Evolutionary conservation across 176 grass and related monocot genomes (phyloP).

Genomic region (Pharus latifolius): DNA sequence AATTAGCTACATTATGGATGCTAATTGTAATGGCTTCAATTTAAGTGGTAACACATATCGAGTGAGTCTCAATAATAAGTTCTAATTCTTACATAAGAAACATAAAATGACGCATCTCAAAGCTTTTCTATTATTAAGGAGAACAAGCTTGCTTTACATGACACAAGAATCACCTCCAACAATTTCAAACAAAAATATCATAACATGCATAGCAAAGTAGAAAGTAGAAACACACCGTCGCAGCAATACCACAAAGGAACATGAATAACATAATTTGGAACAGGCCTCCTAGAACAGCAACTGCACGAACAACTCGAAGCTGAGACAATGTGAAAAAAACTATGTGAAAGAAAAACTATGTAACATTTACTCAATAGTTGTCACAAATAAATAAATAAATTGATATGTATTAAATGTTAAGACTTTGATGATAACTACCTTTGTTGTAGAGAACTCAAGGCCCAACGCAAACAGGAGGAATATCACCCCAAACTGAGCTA

Average conservation of each 20-base stretch:
- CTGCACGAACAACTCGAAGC: constrained; percentile 90
- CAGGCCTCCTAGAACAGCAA: constrained; percentile 91
- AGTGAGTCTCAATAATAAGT: too few relatives aligned
- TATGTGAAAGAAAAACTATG: too few relatives aligned
- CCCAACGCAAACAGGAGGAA: constrained; percentile 98
- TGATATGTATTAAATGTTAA: constrained; percentile 1
- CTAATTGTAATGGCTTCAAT: too few relatives aligned
- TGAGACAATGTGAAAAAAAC: constrained; percentile 31
- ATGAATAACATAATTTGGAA: constrained; percentile 95
- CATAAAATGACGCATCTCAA: too few relatives aligned
- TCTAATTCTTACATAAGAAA: too few relatives aligned
- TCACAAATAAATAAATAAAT: too few relatives aligned
- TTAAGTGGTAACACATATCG: too few relatives aligned
- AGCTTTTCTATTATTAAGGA: too few relatives aligned
- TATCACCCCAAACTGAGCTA: constrained; percentile 99
- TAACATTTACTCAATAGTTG: too few relatives aligned
- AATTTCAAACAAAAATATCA: neutral
- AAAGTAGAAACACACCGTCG: constrained; percentile 67
- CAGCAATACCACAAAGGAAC: constrained; percentile 94
- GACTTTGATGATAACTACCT: constrained; percentile 37
- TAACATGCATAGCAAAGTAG: constrained; percentile 5
- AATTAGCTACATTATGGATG: too few relatives aligned
- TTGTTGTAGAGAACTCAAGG: constrained; percentile 90
- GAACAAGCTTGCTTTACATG: neutral
- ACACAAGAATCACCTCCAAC: neutral